Evolutionary conservation across 768 basidiomycete genomes (phyloP).

Genomic region (Lyophyllum shimeji): DNA sequence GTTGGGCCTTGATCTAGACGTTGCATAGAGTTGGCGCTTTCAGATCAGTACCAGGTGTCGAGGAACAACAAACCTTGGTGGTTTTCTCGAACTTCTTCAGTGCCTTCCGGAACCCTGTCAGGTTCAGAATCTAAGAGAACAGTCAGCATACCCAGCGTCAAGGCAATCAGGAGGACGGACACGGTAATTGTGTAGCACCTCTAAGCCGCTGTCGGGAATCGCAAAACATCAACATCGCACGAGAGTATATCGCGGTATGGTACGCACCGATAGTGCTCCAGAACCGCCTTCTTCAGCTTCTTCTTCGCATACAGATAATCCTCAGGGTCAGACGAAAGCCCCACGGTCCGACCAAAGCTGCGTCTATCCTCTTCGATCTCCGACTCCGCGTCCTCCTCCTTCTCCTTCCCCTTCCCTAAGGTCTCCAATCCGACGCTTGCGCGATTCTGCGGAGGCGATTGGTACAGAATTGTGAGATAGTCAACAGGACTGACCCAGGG

Average conservation of each 20-base stretch:
- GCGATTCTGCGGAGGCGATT: background rate
- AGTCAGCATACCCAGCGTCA: background rate
- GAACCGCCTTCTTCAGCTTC: slow-evolving; percentile 77
- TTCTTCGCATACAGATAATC: slow-evolving; percentile 85
- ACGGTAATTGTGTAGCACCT: slow-evolving; percentile 86
- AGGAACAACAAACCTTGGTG: slow-evolving; percentile 49
- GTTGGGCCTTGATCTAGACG: slow-evolving; percentile 61
- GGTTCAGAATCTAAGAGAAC: slow-evolving; percentile 65
- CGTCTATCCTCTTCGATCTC: slow-evolving; percentile 1
- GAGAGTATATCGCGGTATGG: background rate
- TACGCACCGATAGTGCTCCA: slow-evolving; percentile 78
- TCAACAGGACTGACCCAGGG: background rate
- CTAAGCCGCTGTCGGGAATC: slow-evolving; percentile 55
- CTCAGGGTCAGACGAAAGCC: slow-evolving; percentile 57
- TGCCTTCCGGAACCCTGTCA: slow-evolving; percentile 87
- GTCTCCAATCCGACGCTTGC: background rate
- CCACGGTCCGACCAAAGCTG: background rate
- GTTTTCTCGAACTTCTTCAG: slow-evolving; percentile 85
- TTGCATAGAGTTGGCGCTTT: background rate
- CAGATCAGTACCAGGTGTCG: too few relatives aligned
- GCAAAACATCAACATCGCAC: background rate
- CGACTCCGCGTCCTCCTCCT: slow-evolving; percentile 4
- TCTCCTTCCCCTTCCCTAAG: slow-evolving; percentile 1
- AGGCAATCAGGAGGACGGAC: slow-evolving; percentile 38
- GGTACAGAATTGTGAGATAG: background rate